Conservation (phyloP, 331 rosid species). For the Stylosanthes scabra region DNA sequence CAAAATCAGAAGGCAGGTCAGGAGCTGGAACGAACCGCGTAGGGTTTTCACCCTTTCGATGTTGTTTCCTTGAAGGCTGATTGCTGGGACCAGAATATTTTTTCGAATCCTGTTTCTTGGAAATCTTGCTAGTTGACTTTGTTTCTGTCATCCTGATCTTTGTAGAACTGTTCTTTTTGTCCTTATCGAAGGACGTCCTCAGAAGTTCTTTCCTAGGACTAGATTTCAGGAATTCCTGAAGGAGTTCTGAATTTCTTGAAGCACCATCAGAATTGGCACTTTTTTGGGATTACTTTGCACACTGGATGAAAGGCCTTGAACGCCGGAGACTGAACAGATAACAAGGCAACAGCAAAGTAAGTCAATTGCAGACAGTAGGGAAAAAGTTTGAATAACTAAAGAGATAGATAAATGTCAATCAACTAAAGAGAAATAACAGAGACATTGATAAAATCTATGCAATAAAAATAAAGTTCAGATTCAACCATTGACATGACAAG, state of each 20-base stretch:
- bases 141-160: conserved; percentile 65
- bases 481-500: conserved; percentile 26
- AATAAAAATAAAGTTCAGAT: conserved; percentile 9
- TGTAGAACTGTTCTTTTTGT: conserved; percentile 53
- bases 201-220: conserved; percentile 76
- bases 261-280: conserved; percentile 81
- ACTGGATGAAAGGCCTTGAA: conserved; percentile 82
- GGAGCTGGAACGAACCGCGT: conserved; percentile 62
- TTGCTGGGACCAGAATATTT: conserved; percentile 62
- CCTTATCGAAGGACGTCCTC: conserved; percentile 63
- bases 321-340: conserved; percentile 65
- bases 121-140: conserved; percentile 59
- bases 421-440: conserved; percentile 23
- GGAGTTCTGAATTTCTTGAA: conserved; percentile 75
- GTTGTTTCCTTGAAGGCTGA: conserved; percentile 76
- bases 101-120: conserved; percentile 81
- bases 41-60: conserved; percentile 90
- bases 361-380: conserved; percentile 35
- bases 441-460: neutral
- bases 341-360: conserved; percentile 39
- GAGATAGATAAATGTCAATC: conserved; percentile 6
- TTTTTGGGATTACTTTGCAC: conserved; percentile 85
- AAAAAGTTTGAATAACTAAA: neutral
- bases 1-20: conserved; percentile 75
- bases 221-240: conserved; percentile 75